Base-by-base conservation (phyloP, 208 protist species). In the Leishmania major region DNA sequence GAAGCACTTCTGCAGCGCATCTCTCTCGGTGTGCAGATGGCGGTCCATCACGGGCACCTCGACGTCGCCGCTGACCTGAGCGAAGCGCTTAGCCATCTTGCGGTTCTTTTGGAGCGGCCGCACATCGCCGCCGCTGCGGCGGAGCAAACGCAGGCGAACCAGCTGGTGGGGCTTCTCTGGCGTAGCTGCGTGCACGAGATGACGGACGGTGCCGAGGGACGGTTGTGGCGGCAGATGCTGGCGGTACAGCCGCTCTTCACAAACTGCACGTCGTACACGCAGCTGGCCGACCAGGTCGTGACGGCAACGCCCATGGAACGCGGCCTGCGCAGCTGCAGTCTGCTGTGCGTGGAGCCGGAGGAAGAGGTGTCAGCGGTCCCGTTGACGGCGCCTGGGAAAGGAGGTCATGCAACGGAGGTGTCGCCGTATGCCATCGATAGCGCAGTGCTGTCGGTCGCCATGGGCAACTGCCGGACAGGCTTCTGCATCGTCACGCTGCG, bases 401-500 rank as follows among this genome's bases (percentile, higher is more conserved):
- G 40, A 35, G 47, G 74, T 40, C 73, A 86, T 1, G 51, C 60
- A 35, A 53, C 67, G 11, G 78, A 82, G 66, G 37, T 66, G 31
- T 86, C 83, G 10, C 83, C 83, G 19, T 83, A 60, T 57, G 78
- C 35, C 2, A 75, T 84, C 11, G 86, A 89, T 49, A 75, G 71
- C 1, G 82, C 86, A 1, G 73, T 84, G 19, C 74, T 89, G 37
- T 82, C 86, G 7, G 75, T 89, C 31, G 64, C 83, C n/a, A 22
- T 79, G 47, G 74, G 51, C 64, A 69, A 1, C 45, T 10, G 1
- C 66, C 40, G 60, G n/a, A 11, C 40, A 22, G 78, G 69, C 73
- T 73, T 51, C 55, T 89, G 91, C 67, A 76, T 94, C 49, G 87
- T 95, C 7, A 71, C 86, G 28, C 75, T 96, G 31, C 89, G 91